Evolutionary conservation across 495 filamentous ascomycete species (phyloP).

Genomic region (Penicillium simplicissimum): DNA sequence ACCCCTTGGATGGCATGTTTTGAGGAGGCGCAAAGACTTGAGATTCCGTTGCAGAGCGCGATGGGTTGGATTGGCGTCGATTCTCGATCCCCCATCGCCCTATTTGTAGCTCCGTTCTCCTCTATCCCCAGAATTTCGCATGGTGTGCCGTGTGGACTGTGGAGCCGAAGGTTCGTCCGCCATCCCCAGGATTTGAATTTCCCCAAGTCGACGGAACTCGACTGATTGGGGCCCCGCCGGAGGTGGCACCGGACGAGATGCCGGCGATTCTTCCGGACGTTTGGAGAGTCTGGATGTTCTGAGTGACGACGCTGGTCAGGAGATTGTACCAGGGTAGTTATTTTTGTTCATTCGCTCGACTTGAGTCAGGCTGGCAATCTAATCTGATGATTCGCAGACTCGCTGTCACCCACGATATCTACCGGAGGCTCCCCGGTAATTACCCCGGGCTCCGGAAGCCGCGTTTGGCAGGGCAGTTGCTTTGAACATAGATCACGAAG

Average conservation of each 20-base stretch:
- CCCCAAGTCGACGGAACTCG: background rate
- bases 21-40: background rate
- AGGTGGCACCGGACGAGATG: conserved; percentile 1
- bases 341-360: background rate
- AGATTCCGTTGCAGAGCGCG: background rate
- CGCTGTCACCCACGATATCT: background rate
- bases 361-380: background rate
- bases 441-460: background rate
- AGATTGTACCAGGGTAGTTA: too few relatives aligned
- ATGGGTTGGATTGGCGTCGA: background rate
- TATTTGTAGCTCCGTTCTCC: background rate
- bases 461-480: background rate
- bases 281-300: background rate
- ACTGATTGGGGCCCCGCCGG: conserved; percentile 2
- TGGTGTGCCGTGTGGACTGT: background rate
- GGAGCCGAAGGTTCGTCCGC: conserved; percentile 1
- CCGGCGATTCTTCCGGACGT: background rate
- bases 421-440: background rate
- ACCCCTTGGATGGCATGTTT: conserved; percentile 7
- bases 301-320: too few relatives aligned
- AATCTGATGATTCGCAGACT: background rate
- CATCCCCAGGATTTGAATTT: conserved; percentile 3
- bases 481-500: background rate
- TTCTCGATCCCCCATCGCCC: background rate
- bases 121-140: background rate